Conservation (phyloP, 352 stramenopile genomes). For the Globisporangium middletonii region DNA sequence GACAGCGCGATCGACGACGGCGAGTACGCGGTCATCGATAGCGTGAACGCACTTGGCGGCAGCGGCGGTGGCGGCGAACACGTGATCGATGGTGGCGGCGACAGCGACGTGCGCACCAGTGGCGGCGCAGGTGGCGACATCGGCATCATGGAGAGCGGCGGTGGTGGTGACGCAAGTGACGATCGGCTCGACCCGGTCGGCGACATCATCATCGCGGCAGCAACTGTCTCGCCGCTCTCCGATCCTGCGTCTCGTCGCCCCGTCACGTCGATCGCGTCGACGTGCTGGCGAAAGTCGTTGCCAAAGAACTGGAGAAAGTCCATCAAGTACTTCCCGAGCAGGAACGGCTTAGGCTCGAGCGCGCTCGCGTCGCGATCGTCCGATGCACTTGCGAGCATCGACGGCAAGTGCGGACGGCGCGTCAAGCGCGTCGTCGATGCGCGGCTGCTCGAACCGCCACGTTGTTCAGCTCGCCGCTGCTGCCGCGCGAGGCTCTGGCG, state of each 20-base stretch:
- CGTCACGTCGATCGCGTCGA: constrained; percentile 43
- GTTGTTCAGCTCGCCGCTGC: constrained; percentile 20
- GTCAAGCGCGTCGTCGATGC: constrained; percentile 12
- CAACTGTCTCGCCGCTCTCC: constrained; percentile 5
- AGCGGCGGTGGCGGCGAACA: background rate
- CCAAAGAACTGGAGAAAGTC: constrained; percentile 81
- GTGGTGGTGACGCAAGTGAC: background rate
- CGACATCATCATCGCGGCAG: background rate
- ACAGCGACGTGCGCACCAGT: constrained; percentile 7
- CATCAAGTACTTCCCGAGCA: constrained; percentile 81
- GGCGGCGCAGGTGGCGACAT: constrained; percentile 2
- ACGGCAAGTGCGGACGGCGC: constrained; percentile 29
- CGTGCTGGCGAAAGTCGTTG: constrained; percentile 71
- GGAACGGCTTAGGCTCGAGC: constrained; percentile 36
- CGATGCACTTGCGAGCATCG: constrained; percentile 18
- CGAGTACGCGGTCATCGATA: constrained; percentile 4
- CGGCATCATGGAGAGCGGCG: background rate
- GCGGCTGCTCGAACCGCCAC: background rate
- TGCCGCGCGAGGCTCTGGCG: constrained; percentile 34
- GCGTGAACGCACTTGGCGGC: background rate
- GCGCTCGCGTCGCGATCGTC: constrained; percentile 15
- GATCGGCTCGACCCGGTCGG: constrained; percentile 5
- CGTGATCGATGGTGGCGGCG: constrained; percentile 9
- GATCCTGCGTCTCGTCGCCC: background rate
- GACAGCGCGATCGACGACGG: background rate